Conservation (phyloP, 495 filamentous ascomycete genomes). For the Xylaria castorea region DNA sequence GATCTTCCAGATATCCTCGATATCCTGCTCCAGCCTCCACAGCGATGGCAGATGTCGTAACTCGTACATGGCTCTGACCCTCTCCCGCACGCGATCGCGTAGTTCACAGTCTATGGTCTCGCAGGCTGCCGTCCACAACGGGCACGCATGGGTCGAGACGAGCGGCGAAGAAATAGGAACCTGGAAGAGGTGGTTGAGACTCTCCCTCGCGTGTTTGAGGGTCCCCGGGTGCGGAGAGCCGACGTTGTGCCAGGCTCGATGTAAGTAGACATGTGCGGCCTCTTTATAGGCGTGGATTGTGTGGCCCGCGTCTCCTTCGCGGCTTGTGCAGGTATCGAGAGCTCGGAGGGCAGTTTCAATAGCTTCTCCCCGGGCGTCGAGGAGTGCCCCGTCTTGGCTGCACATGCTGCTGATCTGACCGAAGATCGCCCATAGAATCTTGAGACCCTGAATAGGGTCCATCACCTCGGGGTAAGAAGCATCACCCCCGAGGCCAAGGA, state of each 20-base stretch:
- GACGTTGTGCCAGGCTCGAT: constrained; percentile 39
- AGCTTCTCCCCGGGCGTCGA: constrained; percentile 29
- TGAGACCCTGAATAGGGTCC: constrained; percentile 35
- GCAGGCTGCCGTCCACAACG: constrained; percentile 42
- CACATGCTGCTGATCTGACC: constrained; percentile 41
- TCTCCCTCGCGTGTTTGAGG: constrained; percentile 33
- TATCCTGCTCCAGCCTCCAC: constrained; percentile 36
- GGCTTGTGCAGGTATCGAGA: constrained; percentile 24
- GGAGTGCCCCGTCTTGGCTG: constrained; percentile 13
- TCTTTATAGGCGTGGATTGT: constrained; percentile 40
- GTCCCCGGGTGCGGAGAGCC: constrained; percentile 33
- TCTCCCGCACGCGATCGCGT: constrained; percentile 36
- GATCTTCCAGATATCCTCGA: constrained; percentile 38
- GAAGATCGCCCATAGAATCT: constrained; percentile 32
- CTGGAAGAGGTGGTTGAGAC: constrained; percentile 32
- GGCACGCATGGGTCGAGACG: constrained; percentile 40
- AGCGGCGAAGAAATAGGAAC: constrained; percentile 38
- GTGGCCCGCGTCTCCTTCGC: constrained; percentile 30
- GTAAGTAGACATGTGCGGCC: constrained; percentile 42
- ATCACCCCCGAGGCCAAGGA: constrained; percentile 34
- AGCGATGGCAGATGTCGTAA: constrained; percentile 39
- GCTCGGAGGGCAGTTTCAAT: constrained; percentile 30
- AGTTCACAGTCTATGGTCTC: constrained; percentile 37
- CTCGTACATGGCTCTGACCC: constrained; percentile 38
- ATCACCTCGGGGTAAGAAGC: constrained; percentile 33